These are phyloP conservation scores for Bryum argenteum DNA, from an alignment of 225 moss, liverwort and hornwort genomes.

Conservation along the genomic window DNA sequence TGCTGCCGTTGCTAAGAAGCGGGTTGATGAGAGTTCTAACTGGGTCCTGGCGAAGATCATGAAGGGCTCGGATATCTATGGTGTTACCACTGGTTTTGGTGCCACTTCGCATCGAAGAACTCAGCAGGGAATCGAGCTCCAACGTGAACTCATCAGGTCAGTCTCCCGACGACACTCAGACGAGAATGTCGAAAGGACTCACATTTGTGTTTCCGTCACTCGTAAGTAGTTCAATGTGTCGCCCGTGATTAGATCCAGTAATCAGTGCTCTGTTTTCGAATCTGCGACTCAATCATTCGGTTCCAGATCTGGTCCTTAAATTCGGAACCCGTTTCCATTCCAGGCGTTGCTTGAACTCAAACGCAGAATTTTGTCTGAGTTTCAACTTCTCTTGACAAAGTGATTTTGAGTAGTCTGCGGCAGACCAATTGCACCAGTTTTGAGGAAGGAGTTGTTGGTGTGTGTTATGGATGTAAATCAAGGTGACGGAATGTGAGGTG, in stretches of 20 bases:
- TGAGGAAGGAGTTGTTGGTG: too few species aligned
- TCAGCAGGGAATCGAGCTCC: constrained; percentile 43
- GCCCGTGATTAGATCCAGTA: not conserved
- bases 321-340: not conserved
- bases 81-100: constrained; percentile 49
- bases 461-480: too few species aligned
- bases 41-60: constrained; percentile 43
- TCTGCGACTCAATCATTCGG: not conserved
- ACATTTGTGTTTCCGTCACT: too few species aligned
- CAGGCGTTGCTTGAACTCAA: too few species aligned
- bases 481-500: too few species aligned
- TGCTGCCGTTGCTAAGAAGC: constrained; percentile 31
- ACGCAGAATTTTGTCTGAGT: too few species aligned
- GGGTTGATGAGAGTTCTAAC: constrained; percentile 40
- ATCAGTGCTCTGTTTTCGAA: not conserved
- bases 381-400: too few species aligned
- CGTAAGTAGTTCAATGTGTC: too few species aligned
- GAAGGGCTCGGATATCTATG: constrained; percentile 42
- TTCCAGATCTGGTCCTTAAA: not conserved
- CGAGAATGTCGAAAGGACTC: too few species aligned
- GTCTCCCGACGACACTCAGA: not conserved
- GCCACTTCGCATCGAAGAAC: constrained; percentile 47
- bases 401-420: too few species aligned
- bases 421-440: too few species aligned
- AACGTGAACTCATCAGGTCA: constrained; percentile 47